Conservation (phyloP, 768 basidiomycete genomes). For the Psilocybe cubensis region DNA sequence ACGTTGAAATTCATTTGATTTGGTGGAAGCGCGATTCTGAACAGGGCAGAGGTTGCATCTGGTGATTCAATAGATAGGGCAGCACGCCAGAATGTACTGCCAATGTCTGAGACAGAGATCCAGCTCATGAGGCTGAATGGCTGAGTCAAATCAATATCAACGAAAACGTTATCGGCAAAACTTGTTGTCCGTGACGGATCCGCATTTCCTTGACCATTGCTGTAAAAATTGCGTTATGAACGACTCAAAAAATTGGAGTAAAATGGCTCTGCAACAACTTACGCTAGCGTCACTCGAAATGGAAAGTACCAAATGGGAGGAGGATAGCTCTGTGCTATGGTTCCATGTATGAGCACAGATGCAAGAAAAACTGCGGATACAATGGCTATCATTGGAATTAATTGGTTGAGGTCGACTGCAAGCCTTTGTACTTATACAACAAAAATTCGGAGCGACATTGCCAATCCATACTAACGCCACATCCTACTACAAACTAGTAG, state of each 20-base stretch:
- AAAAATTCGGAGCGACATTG: no score
- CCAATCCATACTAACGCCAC: no score
- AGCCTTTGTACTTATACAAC: no score
- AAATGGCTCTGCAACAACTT: neutral
- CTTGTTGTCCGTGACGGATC: neutral
- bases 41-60: neutral
- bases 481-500: no score
- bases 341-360: no score
- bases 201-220: neutral
- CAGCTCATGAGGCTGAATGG: neutral
- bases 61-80: neutral
- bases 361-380: no score
- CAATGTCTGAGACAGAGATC: neutral
- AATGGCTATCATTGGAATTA: no score
- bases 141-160: neutral
- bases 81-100: neutral
- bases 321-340: neutral
- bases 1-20: conserved; percentile 1
- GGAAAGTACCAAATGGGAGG: neutral
- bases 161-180: neutral
- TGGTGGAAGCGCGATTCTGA: neutral
- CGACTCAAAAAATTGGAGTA: neutral
- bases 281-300: neutral
- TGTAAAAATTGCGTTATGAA: neutral
- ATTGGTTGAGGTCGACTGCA: no score